Conservation (phyloP, 2,329 filamentous ascomycete genomes). For the Ophiostoma australiae region DNA sequence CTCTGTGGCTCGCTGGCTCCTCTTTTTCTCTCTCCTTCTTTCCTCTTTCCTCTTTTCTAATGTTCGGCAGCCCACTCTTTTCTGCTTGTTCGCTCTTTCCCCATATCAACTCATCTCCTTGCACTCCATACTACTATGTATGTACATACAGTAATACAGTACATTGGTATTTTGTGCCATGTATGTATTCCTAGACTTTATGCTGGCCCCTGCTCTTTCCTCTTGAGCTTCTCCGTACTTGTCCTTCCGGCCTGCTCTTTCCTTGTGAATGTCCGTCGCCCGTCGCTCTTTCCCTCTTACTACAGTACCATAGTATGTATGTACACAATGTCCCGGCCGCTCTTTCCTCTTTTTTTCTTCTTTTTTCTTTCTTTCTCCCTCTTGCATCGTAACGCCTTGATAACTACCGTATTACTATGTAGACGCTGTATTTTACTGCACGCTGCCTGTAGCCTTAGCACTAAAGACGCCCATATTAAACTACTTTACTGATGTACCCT, state of each 20-base stretch:
- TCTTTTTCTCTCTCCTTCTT: neutral
- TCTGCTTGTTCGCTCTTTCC: slow-evolving; percentile 11
- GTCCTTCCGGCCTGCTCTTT: neutral
- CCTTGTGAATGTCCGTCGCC: neutral
- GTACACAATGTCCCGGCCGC: neutral
- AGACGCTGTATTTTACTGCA: neutral
- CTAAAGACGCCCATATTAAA: neutral
- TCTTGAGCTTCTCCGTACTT: neutral
- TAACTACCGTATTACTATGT: too few relatives aligned
- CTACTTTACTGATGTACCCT: neutral
- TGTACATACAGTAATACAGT: too few relatives aligned
- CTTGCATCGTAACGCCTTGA: too few relatives aligned
- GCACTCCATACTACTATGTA: neutral
- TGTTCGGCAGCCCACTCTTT: neutral
- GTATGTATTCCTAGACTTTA: neutral
- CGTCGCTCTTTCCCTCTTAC: neutral
- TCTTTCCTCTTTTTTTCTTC: neutral
- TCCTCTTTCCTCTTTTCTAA: neutral
- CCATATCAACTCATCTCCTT: neutral
- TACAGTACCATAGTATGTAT: too few relatives aligned
- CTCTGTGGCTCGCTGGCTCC: neutral
- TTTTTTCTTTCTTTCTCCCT: neutral
- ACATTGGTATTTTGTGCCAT: too few relatives aligned
- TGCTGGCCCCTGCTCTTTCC: neutral
- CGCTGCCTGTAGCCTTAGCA: neutral